Evolutionary conservation across 257 asterid species (phyloP), one percentile per base, ranked within the genome.

Genomic region (Marsdenia floribunda): DNA sequence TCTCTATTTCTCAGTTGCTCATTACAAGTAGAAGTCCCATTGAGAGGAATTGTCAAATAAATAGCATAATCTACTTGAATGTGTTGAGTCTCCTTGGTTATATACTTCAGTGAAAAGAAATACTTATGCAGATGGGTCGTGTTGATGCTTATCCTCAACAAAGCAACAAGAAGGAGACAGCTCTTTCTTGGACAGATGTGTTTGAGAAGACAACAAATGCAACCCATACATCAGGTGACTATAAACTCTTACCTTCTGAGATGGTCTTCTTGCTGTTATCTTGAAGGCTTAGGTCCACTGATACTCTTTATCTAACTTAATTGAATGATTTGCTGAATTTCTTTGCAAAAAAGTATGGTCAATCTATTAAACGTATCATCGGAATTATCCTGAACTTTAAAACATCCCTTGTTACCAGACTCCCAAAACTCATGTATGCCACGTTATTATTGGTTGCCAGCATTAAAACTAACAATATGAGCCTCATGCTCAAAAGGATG

Each of bases 111-210:
- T 24, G 40, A 71, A 71, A 18, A 16, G 71, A 21, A 53, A 58
- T 54, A 21, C 71, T 42, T n/a, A 29, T 75, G 81, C 88, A 95
- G 99, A 95, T 88, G 91, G 97, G 91, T 52, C 96, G 90, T 78
- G 86, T 88, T 70, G 99, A 92, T 83, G 87, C 83, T 24, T 65
- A 86, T 82, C 92, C 94, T 73, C 81, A 87, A 73, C 97, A 87
- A 77, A 87, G 83, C 80, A 82, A 77, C 82, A 90, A 79, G 82
- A 94, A 84, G 76, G 99, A 92, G 82, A 52, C 86, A 3, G 81
- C 83, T 70, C 85, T 95, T 82, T 86, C 92, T 68, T 95, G 93
- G 96, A 85, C 99, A 26, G 88, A 92, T 67, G 97, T 95, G 76
- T 78, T 82, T 44, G 97, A 90, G 83, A 86, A 78, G 82, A 64